phyloP scores from a whole-genome alignment of 345 rosid species.

The Melaleuca quinquenervia region DNA sequence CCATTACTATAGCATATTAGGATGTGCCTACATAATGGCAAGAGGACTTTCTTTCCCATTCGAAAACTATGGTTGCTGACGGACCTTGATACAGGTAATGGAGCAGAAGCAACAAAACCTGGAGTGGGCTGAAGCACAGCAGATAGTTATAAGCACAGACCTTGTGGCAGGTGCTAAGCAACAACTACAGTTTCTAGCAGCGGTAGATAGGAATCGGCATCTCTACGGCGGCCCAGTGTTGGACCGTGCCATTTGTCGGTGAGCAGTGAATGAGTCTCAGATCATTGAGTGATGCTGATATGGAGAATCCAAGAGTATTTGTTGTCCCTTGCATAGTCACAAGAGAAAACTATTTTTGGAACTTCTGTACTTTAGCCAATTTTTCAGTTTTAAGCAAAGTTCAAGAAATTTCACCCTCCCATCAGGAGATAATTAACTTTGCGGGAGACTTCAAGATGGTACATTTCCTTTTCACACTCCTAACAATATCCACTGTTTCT shows the following conservation, averaged over 20 bases:
- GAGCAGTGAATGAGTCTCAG: background rate
- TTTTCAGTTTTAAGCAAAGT: background rate
- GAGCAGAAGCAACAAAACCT: conserved; percentile 31
- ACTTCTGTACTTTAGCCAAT: background rate
- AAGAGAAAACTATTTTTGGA: background rate
- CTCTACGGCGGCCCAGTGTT: conserved; percentile 64
- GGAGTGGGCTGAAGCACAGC: conserved; percentile 62
- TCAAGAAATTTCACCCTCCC: background rate
- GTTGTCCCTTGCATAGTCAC: background rate
- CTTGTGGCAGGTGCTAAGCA: conserved; percentile 56
- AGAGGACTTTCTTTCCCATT: background rate
- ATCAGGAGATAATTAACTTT: background rate
- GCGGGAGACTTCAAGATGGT: background rate
- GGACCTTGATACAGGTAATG: conserved; percentile 1
- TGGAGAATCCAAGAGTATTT: background rate
- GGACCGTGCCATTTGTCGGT: conserved; percentile 64
- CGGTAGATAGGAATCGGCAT: conserved; percentile 55
- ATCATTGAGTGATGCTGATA: background rate
- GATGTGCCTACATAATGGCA: background rate
- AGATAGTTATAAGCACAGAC: conserved; percentile 43
- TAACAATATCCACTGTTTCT: background rate
- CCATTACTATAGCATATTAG: background rate
- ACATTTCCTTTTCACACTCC: background rate
- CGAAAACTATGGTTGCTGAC: background rate
- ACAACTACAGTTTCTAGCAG: conserved; percentile 58